Evolutionary conservation across 2,329 filamentous ascomycete genomes (phyloP).

Genomic region (Alternaria sp.): DNA sequence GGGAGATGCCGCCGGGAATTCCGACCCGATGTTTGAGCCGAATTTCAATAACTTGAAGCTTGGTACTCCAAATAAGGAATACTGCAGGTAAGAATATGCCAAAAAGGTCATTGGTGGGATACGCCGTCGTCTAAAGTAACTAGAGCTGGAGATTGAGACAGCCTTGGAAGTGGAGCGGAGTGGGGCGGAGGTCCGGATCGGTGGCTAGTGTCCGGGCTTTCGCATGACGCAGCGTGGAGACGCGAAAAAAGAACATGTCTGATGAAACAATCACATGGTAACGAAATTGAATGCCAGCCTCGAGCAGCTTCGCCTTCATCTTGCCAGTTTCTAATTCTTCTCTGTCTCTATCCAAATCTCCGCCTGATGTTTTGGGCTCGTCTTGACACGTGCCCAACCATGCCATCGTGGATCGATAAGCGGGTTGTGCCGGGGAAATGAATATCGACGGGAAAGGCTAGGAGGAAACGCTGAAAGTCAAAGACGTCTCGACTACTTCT

Average conservation of each 20-base stretch:
- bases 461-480: background rate
- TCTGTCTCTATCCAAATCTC: background rate
- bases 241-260: constrained; percentile 10
- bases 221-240: constrained; percentile 13
- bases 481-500: background rate
- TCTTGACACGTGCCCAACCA: background rate
- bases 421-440: constrained; percentile 7
- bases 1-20: background rate
- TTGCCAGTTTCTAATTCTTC: background rate
- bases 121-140: constrained; percentile 6
- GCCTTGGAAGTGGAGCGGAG: constrained; percentile 6
- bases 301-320: background rate
- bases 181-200: constrained; percentile 9
- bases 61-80: constrained; percentile 9
- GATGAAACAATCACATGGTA: background rate
- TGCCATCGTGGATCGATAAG: constrained; percentile 8
- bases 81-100: background rate
- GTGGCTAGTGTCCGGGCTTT: constrained; percentile 2
- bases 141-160: background rate
- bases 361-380: background rate
- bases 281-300: background rate
- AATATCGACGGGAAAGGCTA: constrained; percentile 4
- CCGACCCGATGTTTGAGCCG: constrained; percentile 3
- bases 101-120: constrained; percentile 5
- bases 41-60: background rate